phyloP scores from a whole-genome alignment of 768 basidiomycete species.

The Tulasnella sp. region DNA sequence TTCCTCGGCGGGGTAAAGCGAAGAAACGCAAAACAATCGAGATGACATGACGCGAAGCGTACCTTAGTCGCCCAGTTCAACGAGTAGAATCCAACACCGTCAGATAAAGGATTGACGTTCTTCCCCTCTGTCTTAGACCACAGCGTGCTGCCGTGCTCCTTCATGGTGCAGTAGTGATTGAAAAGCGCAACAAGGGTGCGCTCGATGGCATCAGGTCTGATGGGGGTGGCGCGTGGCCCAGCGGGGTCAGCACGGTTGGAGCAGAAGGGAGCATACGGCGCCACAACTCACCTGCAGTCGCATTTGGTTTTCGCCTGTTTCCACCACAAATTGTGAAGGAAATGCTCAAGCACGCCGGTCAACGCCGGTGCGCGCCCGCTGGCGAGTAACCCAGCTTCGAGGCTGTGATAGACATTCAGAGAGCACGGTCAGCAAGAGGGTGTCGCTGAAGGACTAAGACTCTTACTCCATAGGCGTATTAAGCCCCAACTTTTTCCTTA shows the following conservation, averaged over 20 bases:
- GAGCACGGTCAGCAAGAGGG: not conserved
- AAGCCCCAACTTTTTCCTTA: slow-evolving; percentile 62
- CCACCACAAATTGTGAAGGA: slow-evolving; percentile 57
- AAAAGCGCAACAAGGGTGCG: slow-evolving; percentile 33
- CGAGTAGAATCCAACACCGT: slow-evolving; percentile 62
- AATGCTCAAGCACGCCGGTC: slow-evolving; percentile 57
- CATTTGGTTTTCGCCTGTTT: slow-evolving; percentile 40
- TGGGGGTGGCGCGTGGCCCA: not conserved
- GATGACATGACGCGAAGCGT: slow-evolving; percentile 22
- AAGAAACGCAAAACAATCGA: slow-evolving; percentile 4
- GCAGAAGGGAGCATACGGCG: not conserved
- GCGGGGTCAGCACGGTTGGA: not conserved
- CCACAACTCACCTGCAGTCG: slow-evolving; percentile 21
- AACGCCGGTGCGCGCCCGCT: slow-evolving; percentile 54
- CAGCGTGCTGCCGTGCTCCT: slow-evolving; percentile 43
- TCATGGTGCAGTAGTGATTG: slow-evolving; percentile 35
- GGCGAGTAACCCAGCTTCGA: slow-evolving; percentile 64
- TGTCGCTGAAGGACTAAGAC: not conserved
- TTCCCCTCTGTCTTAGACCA: slow-evolving; percentile 59
- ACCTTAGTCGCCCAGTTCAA: slow-evolving; percentile 80
- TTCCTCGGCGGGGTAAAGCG: not conserved
- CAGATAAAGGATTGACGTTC: slow-evolving; percentile 65
- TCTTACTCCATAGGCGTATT: slow-evolving; percentile 79
- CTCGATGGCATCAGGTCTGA: not conserved
- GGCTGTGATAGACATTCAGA: slow-evolving; percentile 30